Conservation (phyloP, 2,329 filamentous ascomycete genomes). For the Phyllosticta citrichinensis region DNA sequence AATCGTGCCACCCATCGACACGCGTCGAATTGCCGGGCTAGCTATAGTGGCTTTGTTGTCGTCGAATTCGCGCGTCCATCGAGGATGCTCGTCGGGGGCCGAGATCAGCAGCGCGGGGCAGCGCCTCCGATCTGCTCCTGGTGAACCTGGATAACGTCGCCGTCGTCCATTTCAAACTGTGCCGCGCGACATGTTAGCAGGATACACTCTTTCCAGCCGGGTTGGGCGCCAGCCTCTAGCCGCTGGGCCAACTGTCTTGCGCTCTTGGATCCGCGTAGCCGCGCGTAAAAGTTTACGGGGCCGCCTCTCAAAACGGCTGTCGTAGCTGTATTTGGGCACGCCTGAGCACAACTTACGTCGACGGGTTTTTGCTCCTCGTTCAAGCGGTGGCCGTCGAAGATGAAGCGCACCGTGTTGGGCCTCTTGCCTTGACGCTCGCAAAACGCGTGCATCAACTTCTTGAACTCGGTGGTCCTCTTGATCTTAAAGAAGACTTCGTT, state of each 20-base stretch:
- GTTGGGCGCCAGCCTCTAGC: too few species aligned
- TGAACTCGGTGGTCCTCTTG: conserved; percentile 88
- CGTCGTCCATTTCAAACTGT: conserved; percentile 93
- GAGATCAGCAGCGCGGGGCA: conserved; percentile 20
- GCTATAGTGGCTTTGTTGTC: neutral
- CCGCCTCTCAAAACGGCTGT: neutral
- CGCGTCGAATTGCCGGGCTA: neutral
- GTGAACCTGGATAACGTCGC: conserved; percentile 92
- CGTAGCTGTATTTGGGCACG: neutral
- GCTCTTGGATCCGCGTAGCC: neutral
- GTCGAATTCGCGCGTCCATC: neutral
- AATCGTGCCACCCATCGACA: neutral
- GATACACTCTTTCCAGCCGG: too few species aligned
- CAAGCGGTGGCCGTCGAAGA: conserved; percentile 93
- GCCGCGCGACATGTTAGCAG: conserved; percentile 1
- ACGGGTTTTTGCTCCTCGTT: conserved; percentile 76
- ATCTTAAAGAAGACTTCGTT: conserved; percentile 99
- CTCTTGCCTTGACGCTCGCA: conserved; percentile 94
- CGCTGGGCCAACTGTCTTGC: too few species aligned
- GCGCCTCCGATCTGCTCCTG: conserved; percentile 90
- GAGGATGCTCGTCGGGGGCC: neutral
- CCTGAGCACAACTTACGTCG: neutral
- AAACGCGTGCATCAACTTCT: conserved; percentile 97
- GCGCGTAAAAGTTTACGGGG: neutral
- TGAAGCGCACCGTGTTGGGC: conserved; percentile 72